Evolutionary conservation across 2,329 filamentous ascomycete species (phyloP), one percentile per base, ranked within the genome.

Genomic region (Pseudogymnoascus sp.): DNA sequence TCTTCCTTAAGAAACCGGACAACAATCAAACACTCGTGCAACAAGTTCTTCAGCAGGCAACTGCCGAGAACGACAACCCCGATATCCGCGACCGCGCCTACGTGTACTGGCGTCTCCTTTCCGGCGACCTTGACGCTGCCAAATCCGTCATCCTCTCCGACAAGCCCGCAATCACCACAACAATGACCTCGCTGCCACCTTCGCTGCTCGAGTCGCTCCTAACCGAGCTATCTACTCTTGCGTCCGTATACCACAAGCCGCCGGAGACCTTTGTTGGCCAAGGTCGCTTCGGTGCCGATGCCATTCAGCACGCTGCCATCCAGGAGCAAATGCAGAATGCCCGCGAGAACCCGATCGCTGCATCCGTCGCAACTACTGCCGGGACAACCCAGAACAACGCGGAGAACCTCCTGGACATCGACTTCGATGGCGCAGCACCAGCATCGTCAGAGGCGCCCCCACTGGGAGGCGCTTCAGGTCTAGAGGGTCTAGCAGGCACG

Each of bases 191-290:
- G 64, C 82, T 97, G 31, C 92, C 95, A 1, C 84, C 89, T 4
- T 81, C 87, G 35, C 82, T 99, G 6, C 83, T 99, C 47, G 93
- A 99, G 66, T 88, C 92, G 74, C 86, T 99, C n/a, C 85, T 99
- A 7, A 82, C 83, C 8, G 93, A 99, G 75, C 85, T 99, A 33
- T 97, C 93, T 11, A 97, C 95, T 8, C 84, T 99, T 31, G 92
- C 95, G 6, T 97, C 93, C 1, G 95, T 99, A 21, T 99, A 99
- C 78, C 95, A 99, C 84, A 97, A 96, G 78, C 93, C 93, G 7
- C 93, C 95, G 50, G 91, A 96, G 82, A 92, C 93, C n/a, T 99
- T 99, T 76, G 88, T 99, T 64, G 95, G 95, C 69, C 92, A 96
- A 77, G 95, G 95, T 44, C 87, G 93, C 50, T 97, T 91, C 70